phyloP scores from a whole-genome alignment of 768 basidiomycete genomes.

The Cystofilobasidium bisporidii region DNA sequence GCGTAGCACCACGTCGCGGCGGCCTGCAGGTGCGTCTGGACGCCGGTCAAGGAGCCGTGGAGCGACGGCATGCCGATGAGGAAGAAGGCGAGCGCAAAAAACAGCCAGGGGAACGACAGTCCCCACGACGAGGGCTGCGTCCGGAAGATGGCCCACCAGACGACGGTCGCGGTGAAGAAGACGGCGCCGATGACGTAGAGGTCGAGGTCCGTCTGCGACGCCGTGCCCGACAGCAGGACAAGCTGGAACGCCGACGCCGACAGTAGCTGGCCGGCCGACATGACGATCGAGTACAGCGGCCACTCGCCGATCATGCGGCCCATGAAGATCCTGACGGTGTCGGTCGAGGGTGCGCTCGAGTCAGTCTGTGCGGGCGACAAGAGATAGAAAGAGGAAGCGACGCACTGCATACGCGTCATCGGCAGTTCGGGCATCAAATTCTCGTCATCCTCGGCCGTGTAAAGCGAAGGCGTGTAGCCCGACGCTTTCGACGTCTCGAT shows the following conservation, averaged over 20 bases:
- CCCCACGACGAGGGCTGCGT: constrained; percentile 78
- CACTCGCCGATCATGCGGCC: constrained; percentile 68
- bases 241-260: constrained; percentile 91
- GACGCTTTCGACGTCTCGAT: constrained; percentile 25
- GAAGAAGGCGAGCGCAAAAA: constrained; percentile 84
- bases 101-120: constrained; percentile 76
- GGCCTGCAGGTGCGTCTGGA: constrained; percentile 38
- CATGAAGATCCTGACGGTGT: constrained; percentile 52
- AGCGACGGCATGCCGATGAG: constrained; percentile 80
- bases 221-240: constrained; percentile 78
- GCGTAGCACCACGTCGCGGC: constrained; percentile 83
- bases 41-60: constrained; percentile 45
- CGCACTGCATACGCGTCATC: constrained; percentile 14
- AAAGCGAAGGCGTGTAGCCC: constrained; percentile 20
- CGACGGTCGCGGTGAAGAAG: constrained; percentile 71
- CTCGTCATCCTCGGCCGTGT: constrained; percentile 27
- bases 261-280: constrained; percentile 38
- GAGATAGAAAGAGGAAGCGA: neutral
- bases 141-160: constrained; percentile 68
- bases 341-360: neutral
- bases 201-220: constrained; percentile 67
- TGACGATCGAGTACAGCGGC: constrained; percentile 58
- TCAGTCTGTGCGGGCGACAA: neutral
- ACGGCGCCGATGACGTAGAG: constrained; percentile 82
- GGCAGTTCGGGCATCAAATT: constrained; percentile 28